Evolutionary conservation across 169 alveolate species (phyloP), one percentile per base, ranked within the genome.

Genomic region (Toxoplasma gondii): DNA sequence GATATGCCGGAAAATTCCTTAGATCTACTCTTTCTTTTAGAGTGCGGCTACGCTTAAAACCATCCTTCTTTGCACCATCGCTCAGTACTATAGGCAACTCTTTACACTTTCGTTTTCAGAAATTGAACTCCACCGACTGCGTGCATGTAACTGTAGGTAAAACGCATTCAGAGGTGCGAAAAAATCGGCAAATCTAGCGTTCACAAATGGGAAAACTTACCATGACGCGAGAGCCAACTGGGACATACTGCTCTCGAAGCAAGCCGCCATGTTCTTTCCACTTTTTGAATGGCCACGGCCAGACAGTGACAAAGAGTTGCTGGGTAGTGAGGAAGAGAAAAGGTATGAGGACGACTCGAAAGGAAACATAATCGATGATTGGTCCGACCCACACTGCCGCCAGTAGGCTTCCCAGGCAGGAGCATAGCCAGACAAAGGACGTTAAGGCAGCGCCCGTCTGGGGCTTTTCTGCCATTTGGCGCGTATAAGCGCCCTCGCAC

Each of bases 351-450:
- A 88, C 93, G 58, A 93, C 83, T 41, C 53, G 91, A 53, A 90
- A 93, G 31, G 95, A 91, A 0, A 93, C 92, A 44, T 93, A 91
- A 10, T 93, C 95, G 36, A 93, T 88, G 58, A 93, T 91, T 0
- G 95, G 95, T 22, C 95, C 95, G n/a, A 93, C 95, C 93, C 93
- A 93, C 0, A 93, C 84, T 36, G 95, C 95, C 29, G 91, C 93
- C 24, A 90, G 41, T 17, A 93, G 82, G 36, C 93, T 93, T 39
- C 95, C 95, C 0, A 93, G 49, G 22, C 88, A 88, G 91, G 92
- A 54, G 64, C 95, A 86, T 5, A 93, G 93, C 95, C 95, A 93
- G n/a, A 93, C 95, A 82, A 44, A 90, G 0, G 95, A 88, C 36
- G 93, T 90, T 7, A 90, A 78, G 64, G 91, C 93, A 0, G 95